Evolutionary conservation across 139 green algal species (phyloP).

Genomic region (Spirogloea muscicola): DNA sequence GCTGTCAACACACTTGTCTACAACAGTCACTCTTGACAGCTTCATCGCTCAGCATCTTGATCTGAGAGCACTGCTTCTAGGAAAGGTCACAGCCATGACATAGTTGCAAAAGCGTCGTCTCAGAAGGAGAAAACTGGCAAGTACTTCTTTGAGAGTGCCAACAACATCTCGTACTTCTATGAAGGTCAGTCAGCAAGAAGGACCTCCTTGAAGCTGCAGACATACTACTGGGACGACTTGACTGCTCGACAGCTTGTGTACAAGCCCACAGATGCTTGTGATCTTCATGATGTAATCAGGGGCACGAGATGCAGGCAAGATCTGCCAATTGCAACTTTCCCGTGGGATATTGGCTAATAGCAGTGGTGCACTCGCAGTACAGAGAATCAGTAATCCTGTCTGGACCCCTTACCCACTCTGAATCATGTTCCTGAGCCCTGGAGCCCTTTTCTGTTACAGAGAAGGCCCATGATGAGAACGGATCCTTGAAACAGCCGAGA

Average conservation of each 20-base stretch:
- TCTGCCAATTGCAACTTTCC: neutral
- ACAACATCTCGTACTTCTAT: slow-evolving; percentile 53
- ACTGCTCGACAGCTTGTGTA: neutral
- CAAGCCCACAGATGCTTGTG: neutral
- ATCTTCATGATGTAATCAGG: slow-evolving; percentile 3
- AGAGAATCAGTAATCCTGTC: neutral
- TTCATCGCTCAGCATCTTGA: neutral
- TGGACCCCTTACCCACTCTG: no score
- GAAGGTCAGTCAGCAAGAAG: no score
- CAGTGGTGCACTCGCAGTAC: neutral
- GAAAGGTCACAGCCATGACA: neutral
- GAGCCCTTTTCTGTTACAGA: slow-evolving; percentile 57
- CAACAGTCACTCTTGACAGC: neutral
- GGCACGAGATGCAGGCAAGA: neutral
- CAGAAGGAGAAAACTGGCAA: slow-evolving; percentile 57
- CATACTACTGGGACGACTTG: no score
- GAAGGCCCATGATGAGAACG: slow-evolving; percentile 68
- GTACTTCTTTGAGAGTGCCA: slow-evolving; percentile 73
- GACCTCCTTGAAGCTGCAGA: no score
- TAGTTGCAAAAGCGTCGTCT: neutral
- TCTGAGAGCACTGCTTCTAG: neutral
- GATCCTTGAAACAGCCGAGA: slow-evolving; percentile 25
- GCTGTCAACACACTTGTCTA: neutral
- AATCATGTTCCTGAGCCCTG: no score
- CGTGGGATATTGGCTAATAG: neutral